These are phyloP conservation scores for Calocera viscosa DNA, from an alignment of 768 basidiomycete species.

Conservation along the genomic window DNA sequence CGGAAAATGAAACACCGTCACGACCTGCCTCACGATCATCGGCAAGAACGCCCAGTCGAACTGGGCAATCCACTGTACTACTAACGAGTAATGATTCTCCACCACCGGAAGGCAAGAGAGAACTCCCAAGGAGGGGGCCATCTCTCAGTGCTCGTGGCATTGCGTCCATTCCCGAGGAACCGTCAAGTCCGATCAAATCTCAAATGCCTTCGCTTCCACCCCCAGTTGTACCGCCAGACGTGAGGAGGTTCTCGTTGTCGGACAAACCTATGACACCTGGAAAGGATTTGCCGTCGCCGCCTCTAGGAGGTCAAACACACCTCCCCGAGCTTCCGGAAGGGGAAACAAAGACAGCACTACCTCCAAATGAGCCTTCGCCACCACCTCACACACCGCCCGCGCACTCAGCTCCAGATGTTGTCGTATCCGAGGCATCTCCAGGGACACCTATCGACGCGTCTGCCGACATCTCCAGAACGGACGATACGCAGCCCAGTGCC, in stretches of 20 bases:
- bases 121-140: not conserved
- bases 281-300: not conserved
- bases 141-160: not conserved
- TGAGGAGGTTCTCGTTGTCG: constrained; percentile 68
- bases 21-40: constrained; percentile 3
- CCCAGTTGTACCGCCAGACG: constrained; percentile 44
- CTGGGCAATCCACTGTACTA: not conserved
- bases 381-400: constrained; percentile 7
- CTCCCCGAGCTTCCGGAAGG: constrained; percentile 5
- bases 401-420: not conserved
- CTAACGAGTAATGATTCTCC: not conserved
- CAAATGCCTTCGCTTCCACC: constrained; percentile 19
- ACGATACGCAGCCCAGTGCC: constrained; percentile 1
- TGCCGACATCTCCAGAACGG: not conserved
- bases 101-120: not conserved
- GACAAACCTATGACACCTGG: constrained; percentile 46
- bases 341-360: not conserved
- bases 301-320: not conserved
- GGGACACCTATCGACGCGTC: not conserved
- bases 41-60: not conserved
- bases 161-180: constrained; percentile 11
- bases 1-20: not conserved
- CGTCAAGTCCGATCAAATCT: not conserved
- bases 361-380: not conserved
- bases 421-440: not conserved